Evolutionary conservation across 192 early-diverging fungal species (phyloP).

Genomic region (Entomortierella beljakovae): DNA sequence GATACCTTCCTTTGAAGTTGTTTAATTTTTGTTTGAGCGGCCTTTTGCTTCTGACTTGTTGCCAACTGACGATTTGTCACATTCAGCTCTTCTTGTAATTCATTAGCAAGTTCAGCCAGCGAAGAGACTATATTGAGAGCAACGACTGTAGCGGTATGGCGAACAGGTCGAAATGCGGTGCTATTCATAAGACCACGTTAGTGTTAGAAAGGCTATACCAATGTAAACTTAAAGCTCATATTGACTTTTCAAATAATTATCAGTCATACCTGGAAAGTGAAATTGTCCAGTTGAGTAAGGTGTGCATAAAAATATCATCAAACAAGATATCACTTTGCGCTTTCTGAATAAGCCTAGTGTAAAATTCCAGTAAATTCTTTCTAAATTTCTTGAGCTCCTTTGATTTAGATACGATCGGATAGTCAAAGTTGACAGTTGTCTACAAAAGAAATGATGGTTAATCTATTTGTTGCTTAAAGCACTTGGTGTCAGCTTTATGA

Average conservation of each 20-base stretch:
- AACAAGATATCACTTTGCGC: conserved; percentile 72
- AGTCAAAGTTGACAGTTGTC: conserved; percentile 67
- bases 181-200: conserved; percentile 41
- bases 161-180: conserved; percentile 87
- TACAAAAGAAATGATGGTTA: conserved; percentile 18
- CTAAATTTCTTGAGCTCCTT: conserved; percentile 74
- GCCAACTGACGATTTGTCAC: conserved; percentile 78
- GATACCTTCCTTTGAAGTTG: conserved; percentile 57
- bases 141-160: conserved; percentile 86
- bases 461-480: no score
- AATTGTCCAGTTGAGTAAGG: conserved; percentile 71
- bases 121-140: conserved; percentile 73
- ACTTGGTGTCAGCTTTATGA: background rate
- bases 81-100: conserved; percentile 67
- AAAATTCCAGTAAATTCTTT: conserved; percentile 78
- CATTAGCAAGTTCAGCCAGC: conserved; percentile 77
- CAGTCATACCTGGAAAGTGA: conserved; percentile 75
- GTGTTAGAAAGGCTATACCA: no score
- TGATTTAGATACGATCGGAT: conserved; percentile 81
- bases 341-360: conserved; percentile 64
- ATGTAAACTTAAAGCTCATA: no score
- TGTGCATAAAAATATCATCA: conserved; percentile 70
- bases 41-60: conserved; percentile 60
- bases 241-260: no score
- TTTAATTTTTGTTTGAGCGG: conserved; percentile 35